These are phyloP conservation scores for Kodamaea neixiangensis DNA, from an alignment of 805 yeast species.

Conservation along the genomic window DNA sequence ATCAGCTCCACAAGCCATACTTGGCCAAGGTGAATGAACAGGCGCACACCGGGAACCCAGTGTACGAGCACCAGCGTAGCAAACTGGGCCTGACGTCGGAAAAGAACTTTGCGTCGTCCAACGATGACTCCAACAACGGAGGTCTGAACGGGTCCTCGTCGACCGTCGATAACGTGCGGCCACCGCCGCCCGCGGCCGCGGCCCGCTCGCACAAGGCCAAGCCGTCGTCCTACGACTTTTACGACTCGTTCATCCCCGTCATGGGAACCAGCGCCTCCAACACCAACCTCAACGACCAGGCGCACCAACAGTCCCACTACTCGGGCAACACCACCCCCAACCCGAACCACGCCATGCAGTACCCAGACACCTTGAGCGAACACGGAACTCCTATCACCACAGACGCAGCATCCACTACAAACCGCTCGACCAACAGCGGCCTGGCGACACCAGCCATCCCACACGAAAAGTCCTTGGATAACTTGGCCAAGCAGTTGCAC, in stretches of 20 bases:
- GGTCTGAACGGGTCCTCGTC: constrained; percentile 11
- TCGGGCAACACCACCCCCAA: constrained; percentile 2
- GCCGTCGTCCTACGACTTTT: constrained; percentile 34
- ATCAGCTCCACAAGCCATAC: constrained; percentile 34
- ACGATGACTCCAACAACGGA: constrained; percentile 14
- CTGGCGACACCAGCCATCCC: constrained; percentile 2
- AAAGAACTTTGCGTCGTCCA: constrained; percentile 1
- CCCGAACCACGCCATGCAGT: constrained; percentile 2
- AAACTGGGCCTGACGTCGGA: constrained; percentile 4
- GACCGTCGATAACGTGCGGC: constrained; percentile 4
- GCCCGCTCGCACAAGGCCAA: constrained; percentile 6
- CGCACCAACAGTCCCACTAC: not conserved
- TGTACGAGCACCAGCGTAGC: constrained; percentile 1
- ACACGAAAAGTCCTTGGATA: constrained; percentile 28
- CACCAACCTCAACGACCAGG: not conserved
- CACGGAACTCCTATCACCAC: not conserved
- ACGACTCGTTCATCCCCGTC: constrained; percentile 44
- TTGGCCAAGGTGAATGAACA: constrained; percentile 6
- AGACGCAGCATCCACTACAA: constrained; percentile 6
- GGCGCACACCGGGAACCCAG: not conserved
- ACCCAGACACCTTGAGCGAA: constrained; percentile 2
- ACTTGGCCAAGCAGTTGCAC: constrained; percentile 41
- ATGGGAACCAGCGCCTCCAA: constrained; percentile 20
- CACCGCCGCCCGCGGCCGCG: constrained; percentile 10
- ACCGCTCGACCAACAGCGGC: constrained; percentile 8